These are phyloP conservation scores for Pterocarpus santalinus DNA, from an alignment of 306 rosid genomes.

Conservation along the genomic window DNA sequence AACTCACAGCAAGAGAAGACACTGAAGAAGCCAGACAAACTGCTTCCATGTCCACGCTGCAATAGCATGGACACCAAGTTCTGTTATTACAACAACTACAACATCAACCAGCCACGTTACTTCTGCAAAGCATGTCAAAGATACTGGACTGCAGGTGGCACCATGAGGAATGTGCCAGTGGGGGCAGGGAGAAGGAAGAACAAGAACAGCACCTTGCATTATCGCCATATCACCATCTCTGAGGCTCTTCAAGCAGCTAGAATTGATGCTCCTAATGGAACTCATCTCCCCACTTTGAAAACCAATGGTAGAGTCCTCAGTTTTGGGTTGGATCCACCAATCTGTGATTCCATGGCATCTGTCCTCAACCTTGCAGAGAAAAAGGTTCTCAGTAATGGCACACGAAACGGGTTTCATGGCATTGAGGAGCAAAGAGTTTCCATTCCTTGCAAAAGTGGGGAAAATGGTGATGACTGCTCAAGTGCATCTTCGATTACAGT, in stretches of 20 bases:
- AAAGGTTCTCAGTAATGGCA: conserved; percentile 47
- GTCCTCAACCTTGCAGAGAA: conserved; percentile 54
- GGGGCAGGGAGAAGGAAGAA: conserved; percentile 90
- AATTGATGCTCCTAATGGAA: conserved; percentile 57
- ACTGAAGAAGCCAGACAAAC: conserved; percentile 86
- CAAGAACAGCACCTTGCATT: conserved; percentile 70
- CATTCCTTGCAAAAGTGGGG: conserved; percentile 48
- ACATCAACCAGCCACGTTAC: conserved; percentile 88
- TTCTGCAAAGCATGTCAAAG: conserved; percentile 96
- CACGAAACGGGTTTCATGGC: conserved; percentile 56
- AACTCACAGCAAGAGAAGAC: conserved; percentile 62
- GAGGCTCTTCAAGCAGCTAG: conserved; percentile 79
- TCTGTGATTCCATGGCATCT: conserved; percentile 65
- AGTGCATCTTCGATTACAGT: conserved; percentile 61
- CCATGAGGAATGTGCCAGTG: conserved; percentile 91
- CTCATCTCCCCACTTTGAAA: conserved; percentile 46
- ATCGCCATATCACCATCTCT: conserved; percentile 69
- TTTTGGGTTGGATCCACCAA: conserved; percentile 65
- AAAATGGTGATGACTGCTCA: conserved; percentile 68
- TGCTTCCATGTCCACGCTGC: conserved; percentile 91
- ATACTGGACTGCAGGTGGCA: conserved; percentile 95
- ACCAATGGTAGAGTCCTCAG: conserved; percentile 76
- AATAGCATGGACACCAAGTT: conserved; percentile 91
- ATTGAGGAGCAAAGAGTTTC: conserved; percentile 45
- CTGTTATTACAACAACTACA: conserved; percentile 94